Conservation (phyloP, 2,329 filamentous ascomycete species). For the Fusarium sp. region DNA sequence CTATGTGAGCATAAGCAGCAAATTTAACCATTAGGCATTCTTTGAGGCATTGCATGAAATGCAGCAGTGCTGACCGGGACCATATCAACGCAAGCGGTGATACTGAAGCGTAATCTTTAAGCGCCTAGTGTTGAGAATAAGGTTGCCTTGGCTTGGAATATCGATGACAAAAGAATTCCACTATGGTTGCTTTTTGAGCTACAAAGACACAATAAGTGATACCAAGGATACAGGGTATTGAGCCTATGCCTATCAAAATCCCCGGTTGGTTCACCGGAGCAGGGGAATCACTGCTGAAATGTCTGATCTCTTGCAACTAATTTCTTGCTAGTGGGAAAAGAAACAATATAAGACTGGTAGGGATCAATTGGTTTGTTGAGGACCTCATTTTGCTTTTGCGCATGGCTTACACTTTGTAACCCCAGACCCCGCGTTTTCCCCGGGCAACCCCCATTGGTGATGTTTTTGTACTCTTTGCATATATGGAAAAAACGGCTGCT, state of each 20-base stretch:
- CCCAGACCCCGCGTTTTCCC: conserved; percentile 31
- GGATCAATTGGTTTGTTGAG: background rate
- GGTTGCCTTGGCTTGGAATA: background rate
- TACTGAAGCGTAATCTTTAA: background rate
- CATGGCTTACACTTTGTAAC: conserved; percentile 6
- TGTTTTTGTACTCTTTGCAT: background rate
- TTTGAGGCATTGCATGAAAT: background rate
- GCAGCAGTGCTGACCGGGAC: background rate
- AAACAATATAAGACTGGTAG: background rate
- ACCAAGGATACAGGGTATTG: background rate
- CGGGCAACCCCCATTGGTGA: background rate
- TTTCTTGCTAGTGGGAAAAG: background rate
- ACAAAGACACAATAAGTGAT: background rate
- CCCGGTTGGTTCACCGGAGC: background rate
- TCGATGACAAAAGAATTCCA: background rate
- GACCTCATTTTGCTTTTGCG: background rate
- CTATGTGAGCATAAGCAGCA: background rate
- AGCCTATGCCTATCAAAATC: background rate
- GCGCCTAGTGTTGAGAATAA: background rate
- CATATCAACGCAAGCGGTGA: conserved; percentile 1
- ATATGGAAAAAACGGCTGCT: background rate
- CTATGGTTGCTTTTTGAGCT: background rate
- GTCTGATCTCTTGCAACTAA: background rate
- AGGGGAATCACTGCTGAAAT: background rate
- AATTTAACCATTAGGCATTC: background rate